Evolutionary conservation across 1,284 basidiomycete species (phyloP), one percentile per base, ranked within the genome.

Genomic region (Trametes sp.): DNA sequence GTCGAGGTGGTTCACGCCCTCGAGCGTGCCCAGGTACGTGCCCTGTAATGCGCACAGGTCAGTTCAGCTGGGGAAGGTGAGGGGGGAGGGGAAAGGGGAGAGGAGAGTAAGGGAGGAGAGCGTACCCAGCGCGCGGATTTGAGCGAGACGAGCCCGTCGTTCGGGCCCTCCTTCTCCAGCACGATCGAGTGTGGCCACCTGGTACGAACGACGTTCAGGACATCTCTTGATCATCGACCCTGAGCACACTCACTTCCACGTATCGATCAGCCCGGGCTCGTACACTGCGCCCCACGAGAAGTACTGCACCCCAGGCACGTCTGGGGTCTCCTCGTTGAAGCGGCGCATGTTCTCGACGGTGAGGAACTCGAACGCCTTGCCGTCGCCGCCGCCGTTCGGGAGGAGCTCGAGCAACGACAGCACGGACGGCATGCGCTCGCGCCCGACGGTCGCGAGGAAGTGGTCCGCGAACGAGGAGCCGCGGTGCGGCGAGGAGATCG

Each of bases 381-480:
- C 96, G 67, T 97, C 95, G 4, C 94, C 94, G 3, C 95, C 93
- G 16, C 92, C 92, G 68, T 94, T 92, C 0, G 93, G 92, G 6
- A 96, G 81, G 52, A 94, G 77, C 66, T 96, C 91, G 46, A 98
- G 84, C 14, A 90, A 78, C 8, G 84, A 81, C 31, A 90, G 79
- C 23, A 91, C 82, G 2, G 84, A 85, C 14, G 89, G 86, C 77
- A 92, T 81, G 44, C 84, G 85, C 55, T 82, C 77, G 59, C 82
- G 82, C 3, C 95, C 91, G 11, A 96, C 81, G 45, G 94, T 90
- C 26, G 88, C 84, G 50, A 98, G 87, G 70, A 98, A 91, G 74
- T 95, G 93, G 75, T 96, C 93, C 1, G 96, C 96, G 71, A 98
- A 98, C 1, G 91, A 82, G n/a, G 94, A 95, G 21, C 96, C 96